Evolutionary conservation across 2,329 filamentous ascomycete species (phyloP), one percentile per base, ranked within the genome.

Genomic region (Cordyceps cicadae): DNA sequence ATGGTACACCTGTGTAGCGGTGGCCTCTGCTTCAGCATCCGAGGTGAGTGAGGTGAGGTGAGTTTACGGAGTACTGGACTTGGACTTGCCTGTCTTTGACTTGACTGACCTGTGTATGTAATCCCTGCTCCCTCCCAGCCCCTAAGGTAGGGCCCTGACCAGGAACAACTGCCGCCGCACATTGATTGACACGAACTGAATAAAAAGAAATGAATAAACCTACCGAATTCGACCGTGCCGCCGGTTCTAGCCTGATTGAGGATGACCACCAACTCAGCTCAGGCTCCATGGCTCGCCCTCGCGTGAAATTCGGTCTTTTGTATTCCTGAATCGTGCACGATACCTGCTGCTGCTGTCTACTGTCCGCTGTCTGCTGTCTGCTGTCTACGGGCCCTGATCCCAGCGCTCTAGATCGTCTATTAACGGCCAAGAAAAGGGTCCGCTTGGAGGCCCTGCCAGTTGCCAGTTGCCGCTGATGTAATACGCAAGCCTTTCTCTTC

Each of bases 331-430:
- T 57, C 54, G 45, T 39, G 54, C 19, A 39, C 49, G 43, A 21
- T n/a, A 26, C 19, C 15, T 29, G 24, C 24, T 24, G 24, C 14
- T 39, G 24, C 24, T 15, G 19, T 21, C 54, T 19, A 50, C 19
- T 4, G 21, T 29, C 14, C 26, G 24, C 24, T 15, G 19, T 21
- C 54, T 19, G n/a, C 24, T 4, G 21, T 29, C 14, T 39, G 24
- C 24, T 15, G 19, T 21, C 54, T 19, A 50, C 19, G 50, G 19
- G 19, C 43, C n/a, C 12, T 32, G 29, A 39, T 50, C 45, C 57
- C 50, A 59, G 41, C 39, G 39, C 24, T 39, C 41, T 59, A 49
- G 57, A 19, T 48, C 57, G 48, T 39, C 39, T 53, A 49, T 53
- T 49, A 59, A 59, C 57, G 57, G 57, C 50, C 29, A 34, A 37